Percentiles rank a stretch among this genome's conserved stretches.
phyloP scores from a whole-genome alignment of 2,329 filamentous ascomycete genomes.

The Cordyceps tenuipes region DNA sequence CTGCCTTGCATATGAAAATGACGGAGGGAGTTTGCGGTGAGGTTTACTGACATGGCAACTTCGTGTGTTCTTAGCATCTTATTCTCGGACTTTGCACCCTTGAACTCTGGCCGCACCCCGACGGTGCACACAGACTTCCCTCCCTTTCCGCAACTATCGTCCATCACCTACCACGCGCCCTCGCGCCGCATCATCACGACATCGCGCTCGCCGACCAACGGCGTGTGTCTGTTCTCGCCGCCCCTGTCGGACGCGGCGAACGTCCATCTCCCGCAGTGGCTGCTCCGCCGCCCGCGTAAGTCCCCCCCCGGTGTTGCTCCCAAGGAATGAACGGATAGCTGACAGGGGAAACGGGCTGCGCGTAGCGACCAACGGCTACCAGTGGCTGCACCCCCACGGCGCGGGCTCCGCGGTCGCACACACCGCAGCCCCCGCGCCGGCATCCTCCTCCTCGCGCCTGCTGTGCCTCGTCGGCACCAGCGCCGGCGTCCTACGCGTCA shows the following conservation, averaged over 20 bases:
- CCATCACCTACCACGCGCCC: slow-evolving; percentile 38
- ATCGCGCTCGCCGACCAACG: slow-evolving; percentile 26
- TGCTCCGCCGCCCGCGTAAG: slow-evolving; percentile 27
- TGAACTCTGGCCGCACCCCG: slow-evolving; percentile 14
- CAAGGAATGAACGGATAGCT: not conserved
- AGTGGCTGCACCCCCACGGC: slow-evolving; percentile 22
- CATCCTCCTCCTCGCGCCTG: slow-evolving; percentile 26
- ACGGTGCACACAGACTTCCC: slow-evolving; percentile 27
- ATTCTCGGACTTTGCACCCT: slow-evolving; percentile 14
- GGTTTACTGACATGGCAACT: too few species aligned
- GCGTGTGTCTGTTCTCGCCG: slow-evolving; percentile 31
- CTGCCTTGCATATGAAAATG: not conserved
- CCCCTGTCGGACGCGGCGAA: slow-evolving; percentile 21
- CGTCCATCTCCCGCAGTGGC: slow-evolving; percentile 27
- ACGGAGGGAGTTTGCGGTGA: too few species aligned
- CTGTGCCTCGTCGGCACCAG: slow-evolving; percentile 41
- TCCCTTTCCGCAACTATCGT: slow-evolving; percentile 33
- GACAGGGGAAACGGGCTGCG: not conserved
- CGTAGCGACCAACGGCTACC: slow-evolving; percentile 25
- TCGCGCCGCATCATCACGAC: slow-evolving; percentile 36
- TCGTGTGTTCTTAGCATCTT: slow-evolving; percentile 9
- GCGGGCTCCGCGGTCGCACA: slow-evolving; percentile 16
- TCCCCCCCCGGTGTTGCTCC: too few species aligned
- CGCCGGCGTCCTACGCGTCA: slow-evolving; percentile 35
- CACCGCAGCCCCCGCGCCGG: slow-evolving; percentile 34